phyloP scores from a whole-genome alignment of 371 early-diverging fungal genomes.

The Mortierella sp. region DNA sequence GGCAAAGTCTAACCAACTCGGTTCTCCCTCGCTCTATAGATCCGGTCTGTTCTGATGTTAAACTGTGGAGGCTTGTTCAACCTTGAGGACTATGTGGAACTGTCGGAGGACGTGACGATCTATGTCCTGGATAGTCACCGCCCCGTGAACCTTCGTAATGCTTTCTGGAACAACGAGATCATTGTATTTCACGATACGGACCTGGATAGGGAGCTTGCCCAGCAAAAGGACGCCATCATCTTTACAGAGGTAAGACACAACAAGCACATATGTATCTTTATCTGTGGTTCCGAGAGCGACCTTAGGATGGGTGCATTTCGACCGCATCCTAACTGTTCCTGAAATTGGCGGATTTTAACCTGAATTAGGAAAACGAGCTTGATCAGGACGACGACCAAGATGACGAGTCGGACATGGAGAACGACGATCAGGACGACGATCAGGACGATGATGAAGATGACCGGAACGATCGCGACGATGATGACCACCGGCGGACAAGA shows the following conservation, averaged over 20 bases:
- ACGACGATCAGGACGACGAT: conserved; percentile 9
- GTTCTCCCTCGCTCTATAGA: conserved; percentile 48
- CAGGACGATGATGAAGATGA: conserved; percentile 14
- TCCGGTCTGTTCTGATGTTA: conserved; percentile 84
- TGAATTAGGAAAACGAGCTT: conserved; percentile 42
- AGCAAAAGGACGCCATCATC: conserved; percentile 78
- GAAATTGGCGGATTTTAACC: not conserved
- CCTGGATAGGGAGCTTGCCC: conserved; percentile 70
- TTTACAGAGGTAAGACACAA: conserved; percentile 67
- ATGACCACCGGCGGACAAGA: conserved; percentile 28
- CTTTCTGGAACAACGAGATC: conserved; percentile 76
- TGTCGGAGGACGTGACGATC: conserved; percentile 72
- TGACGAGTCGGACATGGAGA: conserved; percentile 4
- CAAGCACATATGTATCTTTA: not conserved
- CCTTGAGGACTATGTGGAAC: conserved; percentile 72
- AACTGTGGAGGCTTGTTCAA: conserved; percentile 92
- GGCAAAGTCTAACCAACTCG: not conserved
- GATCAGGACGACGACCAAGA: conserved; percentile 26
- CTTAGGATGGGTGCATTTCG: not conserved
- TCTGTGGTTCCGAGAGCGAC: not conserved
- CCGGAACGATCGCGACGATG: conserved; percentile 22
- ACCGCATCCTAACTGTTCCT: not conserved
- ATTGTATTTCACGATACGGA: conserved; percentile 87
- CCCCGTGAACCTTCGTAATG: conserved; percentile 86
- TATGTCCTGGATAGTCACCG: conserved; percentile 92